Evolutionary conservation across 2,329 filamentous ascomycete species (phyloP).

Genomic region (Talaromyces sp.): DNA sequence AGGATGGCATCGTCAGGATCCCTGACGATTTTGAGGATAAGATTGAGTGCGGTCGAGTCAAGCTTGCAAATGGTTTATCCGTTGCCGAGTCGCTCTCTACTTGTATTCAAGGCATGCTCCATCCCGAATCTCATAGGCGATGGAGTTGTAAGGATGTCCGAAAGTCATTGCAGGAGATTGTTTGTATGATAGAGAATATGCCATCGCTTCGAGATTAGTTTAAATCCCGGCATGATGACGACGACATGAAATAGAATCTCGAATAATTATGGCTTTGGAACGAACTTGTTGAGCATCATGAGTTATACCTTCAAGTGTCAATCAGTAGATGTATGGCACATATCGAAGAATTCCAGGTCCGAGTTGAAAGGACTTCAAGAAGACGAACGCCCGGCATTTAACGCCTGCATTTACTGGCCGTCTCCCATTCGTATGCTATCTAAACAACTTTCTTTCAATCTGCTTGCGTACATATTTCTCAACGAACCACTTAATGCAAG

Average conservation of each 20-base stretch:
- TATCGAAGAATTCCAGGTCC: not conserved
- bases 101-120: slow-evolving; percentile 44
- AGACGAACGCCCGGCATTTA: not conserved
- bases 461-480: not conserved
- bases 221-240: not conserved
- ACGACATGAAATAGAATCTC: not conserved
- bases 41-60: slow-evolving; percentile 31
- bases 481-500: not conserved
- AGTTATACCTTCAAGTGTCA: not conserved
- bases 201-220: slow-evolving; percentile 6
- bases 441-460: not conserved
- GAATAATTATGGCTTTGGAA: not conserved
- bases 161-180: slow-evolving; percentile 46
- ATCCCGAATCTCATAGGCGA: slow-evolving; percentile 32
- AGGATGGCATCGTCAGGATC: slow-evolving; percentile 26
- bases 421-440: not conserved
- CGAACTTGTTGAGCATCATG: not conserved
- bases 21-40: slow-evolving; percentile 39
- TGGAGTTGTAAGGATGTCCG: slow-evolving; percentile 39
- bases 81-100: slow-evolving; percentile 33
- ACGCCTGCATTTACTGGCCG: too few relatives aligned
- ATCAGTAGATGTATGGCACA: not conserved
- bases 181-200: slow-evolving; percentile 52
- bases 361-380: not conserved
- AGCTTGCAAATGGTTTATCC: slow-evolving; percentile 25